Conservation (phyloP, 495 filamentous ascomycete genomes). For the Letharia columbiana region DNA sequence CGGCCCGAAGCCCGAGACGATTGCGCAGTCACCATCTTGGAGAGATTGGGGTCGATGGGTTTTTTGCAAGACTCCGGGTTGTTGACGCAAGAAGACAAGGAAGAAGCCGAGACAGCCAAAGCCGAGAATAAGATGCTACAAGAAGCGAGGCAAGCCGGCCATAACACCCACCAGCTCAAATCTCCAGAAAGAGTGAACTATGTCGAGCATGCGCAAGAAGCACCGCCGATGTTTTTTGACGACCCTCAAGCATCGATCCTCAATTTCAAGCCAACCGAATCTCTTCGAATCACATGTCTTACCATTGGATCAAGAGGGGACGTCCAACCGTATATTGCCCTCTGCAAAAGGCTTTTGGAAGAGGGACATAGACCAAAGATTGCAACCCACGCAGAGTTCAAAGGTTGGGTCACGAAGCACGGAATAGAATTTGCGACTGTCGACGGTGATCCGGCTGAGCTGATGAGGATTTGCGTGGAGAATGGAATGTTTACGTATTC, state of each 20-base stretch:
- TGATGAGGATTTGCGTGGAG: slow-evolving; percentile 93
- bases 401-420: slow-evolving; percentile 76
- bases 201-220: slow-evolving; percentile 37
- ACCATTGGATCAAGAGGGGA: slow-evolving; percentile 95
- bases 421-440: slow-evolving; percentile 88
- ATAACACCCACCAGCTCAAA: slow-evolving; percentile 49
- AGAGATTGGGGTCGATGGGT: slow-evolving; percentile 61
- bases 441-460: slow-evolving; percentile 83
- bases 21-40: slow-evolving; percentile 71
- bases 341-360: slow-evolving; percentile 81
- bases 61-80: slow-evolving; percentile 65
- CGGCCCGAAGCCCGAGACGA: slow-evolving; percentile 73
- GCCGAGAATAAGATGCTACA: slow-evolving; percentile 76
- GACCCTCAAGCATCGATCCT: slow-evolving; percentile 86
- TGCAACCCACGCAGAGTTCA: slow-evolving; percentile 86
- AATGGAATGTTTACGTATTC: slow-evolving; percentile 95
- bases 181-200: slow-evolving; percentile 45
- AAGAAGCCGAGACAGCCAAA: slow-evolving; percentile 66
- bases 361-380: slow-evolving; percentile 85
- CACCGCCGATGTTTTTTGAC: slow-evolving; percentile 76
- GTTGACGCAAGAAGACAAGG: slow-evolving; percentile 58
- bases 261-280: slow-evolving; percentile 82
- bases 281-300: slow-evolving; percentile 81
- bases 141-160: slow-evolving; percentile 60
- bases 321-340: slow-evolving; percentile 93